Evolutionary conservation across 2,329 filamentous ascomycete genomes (phyloP).

Genomic region (Venturia oleaginea): DNA sequence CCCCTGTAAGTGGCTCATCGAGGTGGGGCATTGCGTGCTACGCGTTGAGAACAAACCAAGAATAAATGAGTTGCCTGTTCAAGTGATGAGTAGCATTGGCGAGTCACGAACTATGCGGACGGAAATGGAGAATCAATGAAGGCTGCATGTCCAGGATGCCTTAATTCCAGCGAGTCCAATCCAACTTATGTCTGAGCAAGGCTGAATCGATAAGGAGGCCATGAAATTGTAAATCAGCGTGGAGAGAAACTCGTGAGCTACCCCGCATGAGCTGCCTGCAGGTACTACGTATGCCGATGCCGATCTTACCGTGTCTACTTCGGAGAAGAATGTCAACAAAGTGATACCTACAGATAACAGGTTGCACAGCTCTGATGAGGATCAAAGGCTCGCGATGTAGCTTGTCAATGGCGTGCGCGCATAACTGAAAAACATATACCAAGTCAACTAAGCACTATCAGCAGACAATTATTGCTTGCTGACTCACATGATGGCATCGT

Average conservation of each 20-base stretch:
- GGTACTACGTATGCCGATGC: too few relatives aligned
- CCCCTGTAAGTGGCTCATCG: neutral
- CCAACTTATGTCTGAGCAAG: neutral
- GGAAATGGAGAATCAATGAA: neutral
- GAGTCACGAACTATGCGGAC: neutral
- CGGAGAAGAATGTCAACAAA: neutral
- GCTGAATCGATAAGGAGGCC: neutral
- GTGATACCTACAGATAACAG: neutral
- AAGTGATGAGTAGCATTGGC: neutral
- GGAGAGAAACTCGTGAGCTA: too few relatives aligned
- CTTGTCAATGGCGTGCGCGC: neutral
- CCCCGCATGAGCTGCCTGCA: neutral
- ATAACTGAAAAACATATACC: neutral
- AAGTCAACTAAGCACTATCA: neutral
- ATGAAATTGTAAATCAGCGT: neutral
- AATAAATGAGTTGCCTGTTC: neutral
- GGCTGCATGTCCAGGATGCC: too few relatives aligned
- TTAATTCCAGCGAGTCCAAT: neutral
- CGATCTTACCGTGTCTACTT: neutral
- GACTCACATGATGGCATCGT: neutral
- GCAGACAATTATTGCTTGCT: too few relatives aligned
- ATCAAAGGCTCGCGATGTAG: neutral
- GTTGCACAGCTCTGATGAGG: neutral
- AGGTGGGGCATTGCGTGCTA: neutral
- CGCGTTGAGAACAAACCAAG: neutral